These are phyloP conservation scores for Arthonia radiata DNA, from an alignment of 495 filamentous ascomycete species.

Conservation along the genomic window DNA sequence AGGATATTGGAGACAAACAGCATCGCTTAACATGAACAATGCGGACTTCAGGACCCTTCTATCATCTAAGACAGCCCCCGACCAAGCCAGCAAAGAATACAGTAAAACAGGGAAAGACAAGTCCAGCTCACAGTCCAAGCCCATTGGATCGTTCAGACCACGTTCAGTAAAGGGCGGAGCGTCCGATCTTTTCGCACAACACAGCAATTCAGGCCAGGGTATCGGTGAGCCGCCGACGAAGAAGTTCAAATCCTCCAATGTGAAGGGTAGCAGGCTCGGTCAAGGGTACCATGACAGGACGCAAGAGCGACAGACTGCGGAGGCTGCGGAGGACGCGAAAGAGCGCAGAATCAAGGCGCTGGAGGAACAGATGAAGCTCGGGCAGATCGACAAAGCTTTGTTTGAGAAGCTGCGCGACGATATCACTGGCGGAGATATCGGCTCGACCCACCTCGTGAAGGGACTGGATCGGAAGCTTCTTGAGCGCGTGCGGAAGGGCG, in stretches of 20 bases:
- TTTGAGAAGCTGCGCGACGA: conserved; percentile 49
- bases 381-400: conserved; percentile 48
- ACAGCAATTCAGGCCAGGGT: too few relatives aligned
- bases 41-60: too few relatives aligned
- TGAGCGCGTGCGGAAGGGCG: conserved; percentile 32
- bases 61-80: too few relatives aligned
- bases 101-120: too few relatives aligned
- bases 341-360: conserved; percentile 44
- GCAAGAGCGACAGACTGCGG: conserved; percentile 17
- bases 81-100: too few relatives aligned
- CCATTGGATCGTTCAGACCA: too few relatives aligned
- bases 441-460: conserved; percentile 67
- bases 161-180: too few relatives aligned
- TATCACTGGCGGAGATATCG: conserved; percentile 61
- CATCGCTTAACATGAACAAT: too few relatives aligned
- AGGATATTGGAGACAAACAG: too few relatives aligned
- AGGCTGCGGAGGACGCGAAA: conserved; percentile 35
- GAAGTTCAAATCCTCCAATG: conserved; percentile 53
- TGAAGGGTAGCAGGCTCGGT: conserved; percentile 60
- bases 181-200: too few relatives aligned
- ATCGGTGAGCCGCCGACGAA: conserved; percentile 26
- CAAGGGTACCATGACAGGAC: conserved; percentile 75
- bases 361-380: conserved; percentile 59
- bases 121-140: too few relatives aligned
- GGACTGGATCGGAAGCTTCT: conserved; percentile 70